Evolutionary conservation across 805 yeast species (phyloP), one percentile per base, ranked within the genome.

Genomic region (Candida rishiriensis): DNA sequence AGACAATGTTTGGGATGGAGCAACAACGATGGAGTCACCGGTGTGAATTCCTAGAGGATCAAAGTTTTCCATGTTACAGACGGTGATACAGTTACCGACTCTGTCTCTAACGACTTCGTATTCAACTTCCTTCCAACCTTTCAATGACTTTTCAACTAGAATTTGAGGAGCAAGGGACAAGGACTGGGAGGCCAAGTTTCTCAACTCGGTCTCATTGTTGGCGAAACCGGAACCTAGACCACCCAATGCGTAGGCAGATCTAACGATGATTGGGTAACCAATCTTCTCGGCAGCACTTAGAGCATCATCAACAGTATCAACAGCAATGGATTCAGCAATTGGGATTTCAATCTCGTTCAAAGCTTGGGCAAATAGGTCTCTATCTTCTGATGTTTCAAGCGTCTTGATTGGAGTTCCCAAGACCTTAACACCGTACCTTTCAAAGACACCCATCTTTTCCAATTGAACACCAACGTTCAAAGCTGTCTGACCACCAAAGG

Each of bases 71-170:
- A 91, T 91, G 70, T 91, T 91, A 77, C 99, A 91, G 42, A 91
- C 99, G 36, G 99, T 91, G 65, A 91, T 91, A 78, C 99, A 91
- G 78, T 91, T 91, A 55, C 85, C 97, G 44, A 85, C 93, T 52
- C 93, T 79, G 72, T 91, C 99, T 64, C 99, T 85, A 45, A 91
- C 98, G 53, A 91, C 99, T 73, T 91, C 99, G 67, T 91, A 91
- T 71, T 91, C 99, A 51, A 91, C 95, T 70, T 91, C 99, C 68
- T 91, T 91, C 99, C 99, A 91, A 53, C 99, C 99, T 74, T 90
- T 91, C 71, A 91, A 75, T 6, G 98, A 91, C 75, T 86, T 90
- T 71, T 91, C 99, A 51, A 91, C 98, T 56, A 91, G 73, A 55
- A 91, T 89, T 74, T 91, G 99, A 41, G 97, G 97, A 16, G 98